Percentiles rank a stretch among this genome's conserved stretches.
phyloP scores from a whole-genome alignment of 345 rosid genomes.

The Acer yangbiense region DNA sequence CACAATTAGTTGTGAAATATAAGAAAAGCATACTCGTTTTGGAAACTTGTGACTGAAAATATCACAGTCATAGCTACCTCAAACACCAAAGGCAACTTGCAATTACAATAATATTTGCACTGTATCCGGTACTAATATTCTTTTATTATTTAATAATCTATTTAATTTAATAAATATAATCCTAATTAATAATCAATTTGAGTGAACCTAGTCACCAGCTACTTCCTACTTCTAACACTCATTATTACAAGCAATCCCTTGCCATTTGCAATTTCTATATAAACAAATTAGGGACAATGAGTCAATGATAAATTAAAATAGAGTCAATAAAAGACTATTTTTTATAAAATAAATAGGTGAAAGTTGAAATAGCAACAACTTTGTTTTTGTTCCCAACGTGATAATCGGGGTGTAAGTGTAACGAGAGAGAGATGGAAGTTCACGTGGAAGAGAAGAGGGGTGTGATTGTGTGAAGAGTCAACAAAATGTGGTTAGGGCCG shows the following conservation, averaged over 20 bases:
- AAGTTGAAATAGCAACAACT: neutral
- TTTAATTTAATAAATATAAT: neutral
- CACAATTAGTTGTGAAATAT: neutral
- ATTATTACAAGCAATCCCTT: neutral
- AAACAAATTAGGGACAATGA: neutral
- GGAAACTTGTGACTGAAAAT: neutral
- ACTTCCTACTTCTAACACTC: neutral
- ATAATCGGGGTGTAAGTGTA: too few relatives aligned
- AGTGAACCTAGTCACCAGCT: neutral
- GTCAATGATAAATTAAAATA: neutral
- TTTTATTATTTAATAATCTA: neutral
- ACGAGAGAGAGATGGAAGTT: neutral
- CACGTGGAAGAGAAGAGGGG: neutral
- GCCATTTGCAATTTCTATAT: neutral
- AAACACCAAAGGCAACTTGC: neutral
- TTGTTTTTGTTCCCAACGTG: too few relatives aligned
- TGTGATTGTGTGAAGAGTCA: neutral
- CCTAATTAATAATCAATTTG: neutral
- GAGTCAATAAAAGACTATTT: too few relatives aligned
- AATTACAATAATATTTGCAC: neutral
- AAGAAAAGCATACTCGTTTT: neutral
- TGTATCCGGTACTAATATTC: too few relatives aligned
- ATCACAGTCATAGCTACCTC: neutral
- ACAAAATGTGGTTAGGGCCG: neutral
- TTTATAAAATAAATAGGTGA: neutral